Evolutionary conservation across 2,329 filamentous ascomycete genomes (phyloP).

Genomic region (Capronia americana): DNA sequence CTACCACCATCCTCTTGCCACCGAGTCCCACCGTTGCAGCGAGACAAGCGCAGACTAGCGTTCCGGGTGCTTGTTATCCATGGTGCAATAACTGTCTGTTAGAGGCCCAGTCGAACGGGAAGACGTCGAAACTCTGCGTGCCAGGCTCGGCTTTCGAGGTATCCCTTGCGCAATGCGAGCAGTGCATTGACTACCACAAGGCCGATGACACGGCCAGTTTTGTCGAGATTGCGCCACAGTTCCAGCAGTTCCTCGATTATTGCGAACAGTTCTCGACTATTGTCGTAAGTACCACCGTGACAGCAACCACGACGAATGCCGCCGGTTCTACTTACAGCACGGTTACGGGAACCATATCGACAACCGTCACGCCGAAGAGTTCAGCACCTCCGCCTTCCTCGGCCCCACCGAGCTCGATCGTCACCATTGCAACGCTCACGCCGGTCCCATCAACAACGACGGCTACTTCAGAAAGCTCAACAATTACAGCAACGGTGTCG

Average conservation of each 20-base stretch:
- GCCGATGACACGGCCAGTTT: conserved; percentile 42
- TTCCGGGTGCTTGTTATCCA: conserved; percentile 60
- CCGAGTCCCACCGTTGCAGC: conserved; percentile 33
- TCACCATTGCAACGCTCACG: not conserved
- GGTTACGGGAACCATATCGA: conserved; percentile 15
- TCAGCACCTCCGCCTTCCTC: conserved; percentile 10
- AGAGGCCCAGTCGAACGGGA: conserved; percentile 58
- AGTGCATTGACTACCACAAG: conserved; percentile 48
- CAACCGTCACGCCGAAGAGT: conserved; percentile 28
- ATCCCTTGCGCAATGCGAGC: conserved; percentile 49
- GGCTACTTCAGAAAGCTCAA: not conserved
- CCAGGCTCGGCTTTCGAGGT: conserved; percentile 51
- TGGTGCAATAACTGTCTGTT: conserved; percentile 59
- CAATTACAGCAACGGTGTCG: not conserved
- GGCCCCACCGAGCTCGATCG: conserved; percentile 10
- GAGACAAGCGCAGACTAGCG: conserved; percentile 41
- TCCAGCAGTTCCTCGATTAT: conserved; percentile 56
- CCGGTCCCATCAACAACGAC: not conserved
- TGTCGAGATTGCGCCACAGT: conserved; percentile 47
- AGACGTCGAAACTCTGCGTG: conserved; percentile 56
- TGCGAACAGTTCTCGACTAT: conserved; percentile 46
- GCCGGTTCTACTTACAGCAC: conserved; percentile 18
- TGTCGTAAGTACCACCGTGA: conserved; percentile 26
- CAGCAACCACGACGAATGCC: conserved; percentile 21
- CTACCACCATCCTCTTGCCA: conserved; percentile 50